Evolutionary conservation across 768 basidiomycete species (phyloP).

Genomic region (Suillus sp.): DNA sequence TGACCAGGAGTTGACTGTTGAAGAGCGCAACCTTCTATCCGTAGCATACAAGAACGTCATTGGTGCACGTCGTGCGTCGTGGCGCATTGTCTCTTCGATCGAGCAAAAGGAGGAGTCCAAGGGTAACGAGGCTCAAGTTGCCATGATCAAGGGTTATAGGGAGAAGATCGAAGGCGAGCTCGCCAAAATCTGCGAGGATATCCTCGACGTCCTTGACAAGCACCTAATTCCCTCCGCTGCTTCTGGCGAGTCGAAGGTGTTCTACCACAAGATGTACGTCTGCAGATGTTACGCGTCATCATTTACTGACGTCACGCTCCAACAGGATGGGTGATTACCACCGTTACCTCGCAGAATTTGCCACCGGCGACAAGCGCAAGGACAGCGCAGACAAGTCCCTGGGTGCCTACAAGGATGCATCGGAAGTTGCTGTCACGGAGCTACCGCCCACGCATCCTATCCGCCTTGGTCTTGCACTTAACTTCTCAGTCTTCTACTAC

Average conservation of each 20-base stretch:
- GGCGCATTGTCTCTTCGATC: conserved; percentile 97
- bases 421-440: conserved; percentile 94
- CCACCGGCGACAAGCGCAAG: conserved; percentile 96
- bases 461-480: conserved; percentile 96
- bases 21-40: conserved; percentile 96
- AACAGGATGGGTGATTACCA: conserved; percentile 98
- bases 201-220: conserved; percentile 95
- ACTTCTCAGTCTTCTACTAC: conserved; percentile 99
- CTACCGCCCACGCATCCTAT: conserved; percentile 97
- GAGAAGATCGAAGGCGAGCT: conserved; percentile 98
- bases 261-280: conserved; percentile 98
- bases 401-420: conserved; percentile 96
- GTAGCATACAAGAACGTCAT: conserved; percentile 99
- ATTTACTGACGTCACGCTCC: conserved; percentile 21
- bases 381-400: conserved; percentile 97
- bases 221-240: conserved; percentile 97
- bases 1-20: conserved; percentile 97
- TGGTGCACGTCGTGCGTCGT: conserved; percentile 95
- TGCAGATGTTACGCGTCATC: not conserved
- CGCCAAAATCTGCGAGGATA: conserved; percentile 98
- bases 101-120: conserved; percentile 99
- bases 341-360: conserved; percentile 98
- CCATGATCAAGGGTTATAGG: conserved; percentile 97
- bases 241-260: conserved; percentile 96
- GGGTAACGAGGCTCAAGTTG: conserved; percentile 93